Base-by-base conservation (phyloP, 768 basidiomycete genomes). In the Trametes sanguinea region DNA sequence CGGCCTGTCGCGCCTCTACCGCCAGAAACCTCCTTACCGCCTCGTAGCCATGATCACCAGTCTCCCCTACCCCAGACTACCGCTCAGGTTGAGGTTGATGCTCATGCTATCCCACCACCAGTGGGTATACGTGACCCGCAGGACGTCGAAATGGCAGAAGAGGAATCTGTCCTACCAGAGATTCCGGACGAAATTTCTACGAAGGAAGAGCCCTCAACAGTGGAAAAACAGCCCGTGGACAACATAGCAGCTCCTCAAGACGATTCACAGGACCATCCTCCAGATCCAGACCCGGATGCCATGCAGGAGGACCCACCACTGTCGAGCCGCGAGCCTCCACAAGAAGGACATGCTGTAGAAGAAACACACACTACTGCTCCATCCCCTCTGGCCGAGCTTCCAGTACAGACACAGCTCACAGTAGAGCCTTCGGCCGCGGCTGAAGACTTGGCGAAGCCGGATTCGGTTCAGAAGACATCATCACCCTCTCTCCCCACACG, bases 71-170 rank as follows among this genome's bases (percentile, higher is more conserved):
- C 30, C 6, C 30, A 46, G 4, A 10, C 10, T 27, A 17, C 17
- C 45, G 17, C 22, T 6, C 48, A 9, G 27, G 45, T 2, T 46
- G 4, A 7, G 6, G 10, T 9, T 6, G 45, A 9, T 2, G 45
- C n/a, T 10, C 17, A 4, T 27, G 45, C 4, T 10, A 27, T 17
- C 6, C 29, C 4, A n/a, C 27, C 30, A 13, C 5, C 30, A 2
- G 30, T 8, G 6, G 13, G 16, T 16, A 13, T 4, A 11, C 27
- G 22, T 4, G 52, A 40, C 13, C 11, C 10, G n/a, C n/a, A 54
- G 33, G 53, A 51, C 39, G 48, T 61, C 22, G 29, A 42, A 3
- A 61, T 61, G 53, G 45, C 45, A 2, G 60, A 54, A 1, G 59
- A 53, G 29, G 46, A 57, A 3, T 14, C 16, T 27, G 6, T 11